Base-by-base conservation (phyloP, 768 basidiomycete genomes). In the Mycena vitilis region DNA sequence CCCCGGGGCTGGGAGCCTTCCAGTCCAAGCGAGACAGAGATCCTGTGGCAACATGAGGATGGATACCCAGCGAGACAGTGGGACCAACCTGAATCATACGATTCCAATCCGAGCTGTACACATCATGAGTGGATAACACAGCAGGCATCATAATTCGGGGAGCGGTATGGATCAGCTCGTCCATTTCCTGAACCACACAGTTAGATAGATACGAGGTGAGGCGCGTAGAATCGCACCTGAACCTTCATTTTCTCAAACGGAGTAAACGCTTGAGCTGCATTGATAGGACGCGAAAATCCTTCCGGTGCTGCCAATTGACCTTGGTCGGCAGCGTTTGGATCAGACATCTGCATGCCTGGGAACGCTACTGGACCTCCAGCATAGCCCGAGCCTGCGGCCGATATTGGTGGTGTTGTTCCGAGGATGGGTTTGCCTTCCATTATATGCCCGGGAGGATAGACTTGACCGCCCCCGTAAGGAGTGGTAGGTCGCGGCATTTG, bases 81-180 rank as follows among this genome's bases (percentile, higher is more conserved):
- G 37, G 11, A 82, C 86, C 15, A 74, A 92, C 93, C 81, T 89
- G 87, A 84, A 92, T 91, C 73, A 93, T 87, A 59, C 94, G 83
- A 69, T 85, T 87, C 94, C 71, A 95, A 73, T 95, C 94, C 62
- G 91, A 89, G 68, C 86, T 84, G 68, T 88, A 88, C 12, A 94
- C 89, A 73, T 95, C 94, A 74, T 95, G 94, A 22, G 91, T 84
- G 42, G 87, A 83, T 25, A 95, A 85, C 13, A 91, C 87, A 8
- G 83, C 69, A 9, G 94, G 94, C 88, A 95, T 90, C 73, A 30
- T 30, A 30, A 30, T 30, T 30, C 88, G 85, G 15, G 93, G 91
- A 47, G 89, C 82, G 18, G 83, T 83, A 48, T 89, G 87, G 52
- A 88, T 84, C 72, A 94, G 86, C 30, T 88, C 88, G 42, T 94